Percentiles rank a stretch among this genome's conserved stretches.
Conservation (phyloP, 345 rosid genomes). For the Populus simonii region DNA sequence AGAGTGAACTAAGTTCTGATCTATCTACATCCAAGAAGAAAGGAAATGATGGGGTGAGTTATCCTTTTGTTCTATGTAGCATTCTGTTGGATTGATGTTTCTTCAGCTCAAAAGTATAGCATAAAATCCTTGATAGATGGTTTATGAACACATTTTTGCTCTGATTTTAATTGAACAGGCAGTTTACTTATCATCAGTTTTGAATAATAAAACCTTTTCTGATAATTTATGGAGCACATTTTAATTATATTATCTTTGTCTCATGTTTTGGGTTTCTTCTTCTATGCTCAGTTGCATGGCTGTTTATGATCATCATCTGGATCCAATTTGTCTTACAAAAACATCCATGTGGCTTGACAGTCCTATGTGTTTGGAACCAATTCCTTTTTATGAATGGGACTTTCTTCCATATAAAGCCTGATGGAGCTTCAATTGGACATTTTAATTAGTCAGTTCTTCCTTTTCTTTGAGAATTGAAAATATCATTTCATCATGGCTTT, state of each 20-base stretch:
- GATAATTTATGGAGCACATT: neutral
- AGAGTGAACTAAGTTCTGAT: slow-evolving; percentile 44
- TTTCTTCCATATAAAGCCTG: neutral
- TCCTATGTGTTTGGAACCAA: neutral
- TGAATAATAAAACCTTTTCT: neutral
- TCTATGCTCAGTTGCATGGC: neutral
- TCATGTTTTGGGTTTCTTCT: neutral
- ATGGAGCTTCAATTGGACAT: neutral
- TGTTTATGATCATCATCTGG: neutral
- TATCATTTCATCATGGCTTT: neutral
- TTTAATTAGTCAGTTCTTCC: neutral
- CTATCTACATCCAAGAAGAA: slow-evolving; percentile 66
- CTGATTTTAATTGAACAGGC: neutral
- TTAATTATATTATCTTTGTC: neutral
- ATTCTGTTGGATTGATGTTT: neutral
- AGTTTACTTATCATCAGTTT: neutral
- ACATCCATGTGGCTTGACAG: neutral
- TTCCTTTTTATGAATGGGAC: neutral
- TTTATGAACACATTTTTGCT: neutral
- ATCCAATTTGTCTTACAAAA: neutral
- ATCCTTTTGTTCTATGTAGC: slow-evolving; percentile 10
- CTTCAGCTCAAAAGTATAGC: neutral
- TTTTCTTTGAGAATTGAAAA: neutral
- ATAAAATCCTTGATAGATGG: neutral
- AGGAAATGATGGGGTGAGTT: slow-evolving; percentile 93